Evolutionary conservation across 1,284 basidiomycete species (phyloP).

Genomic region (Cystobasidiaceae sp.): DNA sequence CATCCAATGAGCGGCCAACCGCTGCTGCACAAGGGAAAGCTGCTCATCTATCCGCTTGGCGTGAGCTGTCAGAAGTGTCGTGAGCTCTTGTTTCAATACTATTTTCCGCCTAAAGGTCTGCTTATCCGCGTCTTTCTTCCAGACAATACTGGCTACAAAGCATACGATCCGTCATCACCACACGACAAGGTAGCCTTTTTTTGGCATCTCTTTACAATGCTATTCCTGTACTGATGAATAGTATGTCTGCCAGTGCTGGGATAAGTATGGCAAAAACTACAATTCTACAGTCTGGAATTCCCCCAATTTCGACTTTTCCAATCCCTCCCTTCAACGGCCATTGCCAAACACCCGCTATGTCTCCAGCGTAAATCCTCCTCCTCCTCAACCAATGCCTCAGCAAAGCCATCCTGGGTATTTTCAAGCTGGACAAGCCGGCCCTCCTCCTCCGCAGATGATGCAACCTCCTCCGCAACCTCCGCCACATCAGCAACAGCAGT

Average conservation of each 20-base stretch:
- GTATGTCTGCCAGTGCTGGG: conserved; percentile 23
- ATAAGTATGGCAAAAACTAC: conserved; percentile 19
- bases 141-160: conserved; percentile 31
- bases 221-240: too few relatives aligned
- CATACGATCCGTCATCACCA: conserved; percentile 16
- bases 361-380: not conserved
- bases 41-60: conserved; percentile 37
- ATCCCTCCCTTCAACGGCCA: conserved; percentile 19
- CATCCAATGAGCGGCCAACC: conserved; percentile 37
- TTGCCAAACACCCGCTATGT: conserved; percentile 21
- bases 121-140: not conserved
- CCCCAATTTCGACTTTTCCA: conserved; percentile 26
- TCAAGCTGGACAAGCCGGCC: conserved; percentile 6
- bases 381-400: not conserved
- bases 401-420: conserved; percentile 27
- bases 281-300: conserved; percentile 11
- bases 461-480: not conserved
- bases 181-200: conserved; percentile 25
- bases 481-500: not conserved
- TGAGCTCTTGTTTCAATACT: not conserved
- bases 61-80: conserved; percentile 25
- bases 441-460: not conserved
- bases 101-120: not conserved
- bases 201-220: too few relatives aligned
- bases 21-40: conserved; percentile 29